A percentile compares a stretch with the other conserved stretches of the same genome.
phyloP scores from a whole-genome alignment of 2,329 filamentous ascomycete species.

The Cordyceps tenuipes region DNA sequence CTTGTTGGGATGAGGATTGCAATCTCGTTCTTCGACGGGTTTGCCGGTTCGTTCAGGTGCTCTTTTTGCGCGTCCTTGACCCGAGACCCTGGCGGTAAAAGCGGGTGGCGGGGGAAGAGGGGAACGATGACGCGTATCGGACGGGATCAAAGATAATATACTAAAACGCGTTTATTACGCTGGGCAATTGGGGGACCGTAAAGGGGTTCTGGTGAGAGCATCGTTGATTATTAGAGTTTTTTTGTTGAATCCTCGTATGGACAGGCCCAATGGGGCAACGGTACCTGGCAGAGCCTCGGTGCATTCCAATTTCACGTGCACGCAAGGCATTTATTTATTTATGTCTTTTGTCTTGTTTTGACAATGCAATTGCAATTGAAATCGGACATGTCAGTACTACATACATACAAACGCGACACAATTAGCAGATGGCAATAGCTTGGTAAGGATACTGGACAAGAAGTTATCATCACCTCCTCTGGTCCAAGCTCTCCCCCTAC shows the following conservation, averaged over 20 bases:
- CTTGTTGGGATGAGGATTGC: neutral
- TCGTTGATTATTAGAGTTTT: neutral
- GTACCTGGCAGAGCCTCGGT: neutral
- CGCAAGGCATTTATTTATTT: neutral
- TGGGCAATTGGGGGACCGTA: too few relatives aligned
- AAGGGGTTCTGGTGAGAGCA: neutral
- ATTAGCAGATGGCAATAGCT: neutral
- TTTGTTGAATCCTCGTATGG: slow-evolving; percentile 1
- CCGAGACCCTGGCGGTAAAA: neutral
- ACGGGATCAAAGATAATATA: neutral
- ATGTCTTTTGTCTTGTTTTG: neutral
- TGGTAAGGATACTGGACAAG: neutral
- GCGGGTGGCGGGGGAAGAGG: slow-evolving; percentile 13
- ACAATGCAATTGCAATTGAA: neutral
- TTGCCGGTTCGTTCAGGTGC: too few relatives aligned
- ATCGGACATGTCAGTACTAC: neutral
- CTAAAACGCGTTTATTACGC: neutral
- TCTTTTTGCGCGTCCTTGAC: too few relatives aligned
- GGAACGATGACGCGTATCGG: neutral
- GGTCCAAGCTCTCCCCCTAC: neutral
- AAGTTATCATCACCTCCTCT: neutral
- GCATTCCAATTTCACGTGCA: neutral
- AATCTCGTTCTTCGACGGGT: neutral
- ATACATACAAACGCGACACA: neutral
- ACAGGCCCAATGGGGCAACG: neutral